Conservation (phyloP, 2,329 filamentous ascomycete genomes). For the Cylindrodendrum hubeiense region DNA sequence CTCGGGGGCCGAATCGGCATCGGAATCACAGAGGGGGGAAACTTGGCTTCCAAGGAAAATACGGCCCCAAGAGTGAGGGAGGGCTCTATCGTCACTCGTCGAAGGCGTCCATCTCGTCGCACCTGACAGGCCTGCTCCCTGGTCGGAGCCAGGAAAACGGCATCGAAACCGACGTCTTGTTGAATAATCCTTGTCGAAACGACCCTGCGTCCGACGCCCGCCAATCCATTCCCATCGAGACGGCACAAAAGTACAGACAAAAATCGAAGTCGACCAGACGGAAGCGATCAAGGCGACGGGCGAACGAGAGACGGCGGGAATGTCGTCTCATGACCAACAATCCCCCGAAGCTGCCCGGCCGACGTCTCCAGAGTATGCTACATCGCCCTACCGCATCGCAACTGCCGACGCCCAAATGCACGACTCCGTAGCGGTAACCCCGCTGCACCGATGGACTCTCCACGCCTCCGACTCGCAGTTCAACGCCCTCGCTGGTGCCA, state of each 20-base stretch:
- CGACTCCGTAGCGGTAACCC: conserved; percentile 50
- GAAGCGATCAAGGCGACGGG: conserved; percentile 17
- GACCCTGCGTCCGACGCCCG: not conserved
- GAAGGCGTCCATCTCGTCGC: conserved; percentile 14
- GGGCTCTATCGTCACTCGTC: conserved; percentile 16
- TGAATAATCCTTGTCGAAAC: not conserved
- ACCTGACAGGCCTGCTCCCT: conserved; percentile 15
- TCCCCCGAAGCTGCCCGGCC: conserved; percentile 49
- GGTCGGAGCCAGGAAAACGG: conserved; percentile 21
- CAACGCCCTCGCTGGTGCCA: conserved; percentile 87
- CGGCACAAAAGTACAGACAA: not conserved
- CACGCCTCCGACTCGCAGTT: conserved; percentile 73
- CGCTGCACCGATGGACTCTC: conserved; percentile 68
- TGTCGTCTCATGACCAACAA: conserved; percentile 66
- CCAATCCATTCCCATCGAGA: not conserved
- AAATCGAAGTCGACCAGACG: not conserved
- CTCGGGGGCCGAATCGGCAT: conserved; percentile 24
- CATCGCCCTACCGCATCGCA: conserved; percentile 50
- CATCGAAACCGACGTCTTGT: not conserved
- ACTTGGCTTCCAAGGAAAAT: conserved; percentile 9
- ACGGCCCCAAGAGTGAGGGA: conserved; percentile 15
- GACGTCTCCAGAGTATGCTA: conserved; percentile 52
- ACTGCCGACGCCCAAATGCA: conserved; percentile 51
- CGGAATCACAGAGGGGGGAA: conserved; percentile 19
- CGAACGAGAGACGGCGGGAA: conserved; percentile 41